Percentiles rank a stretch among this genome's conserved stretches.
Conservation (phyloP, 1,284 basidiomycete genomes). For the Paramarasmius palmivorus region DNA sequence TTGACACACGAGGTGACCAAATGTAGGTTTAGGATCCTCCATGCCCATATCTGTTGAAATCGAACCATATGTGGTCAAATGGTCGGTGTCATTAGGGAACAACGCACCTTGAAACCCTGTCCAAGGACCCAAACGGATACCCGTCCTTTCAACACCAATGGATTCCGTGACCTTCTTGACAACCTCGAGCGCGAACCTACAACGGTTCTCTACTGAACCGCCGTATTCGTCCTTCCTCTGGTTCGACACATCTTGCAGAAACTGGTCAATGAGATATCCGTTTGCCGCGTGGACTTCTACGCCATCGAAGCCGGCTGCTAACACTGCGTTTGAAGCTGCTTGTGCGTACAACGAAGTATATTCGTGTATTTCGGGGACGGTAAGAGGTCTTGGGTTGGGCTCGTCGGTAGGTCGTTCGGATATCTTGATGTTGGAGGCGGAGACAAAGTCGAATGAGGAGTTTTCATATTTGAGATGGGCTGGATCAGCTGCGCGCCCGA, state of each 20-base stretch:
- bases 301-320: constrained; percentile 30
- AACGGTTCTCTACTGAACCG: constrained; percentile 43
- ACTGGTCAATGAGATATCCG: constrained; percentile 45
- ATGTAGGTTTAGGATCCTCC: too few species aligned
- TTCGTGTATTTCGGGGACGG: constrained; percentile 40
- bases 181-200: constrained; percentile 44
- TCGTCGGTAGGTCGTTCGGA: neutral
- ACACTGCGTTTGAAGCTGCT: constrained; percentile 43
- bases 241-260: constrained; percentile 44
- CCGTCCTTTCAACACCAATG: constrained; percentile 33
- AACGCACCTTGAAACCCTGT: neutral
- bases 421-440: constrained; percentile 43
- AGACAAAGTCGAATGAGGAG: constrained; percentile 25
- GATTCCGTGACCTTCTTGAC: constrained; percentile 32
- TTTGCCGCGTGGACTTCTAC: constrained; percentile 42
- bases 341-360: constrained; percentile 36
- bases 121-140: constrained; percentile 44
- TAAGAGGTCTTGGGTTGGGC: constrained; percentile 33
- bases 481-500: constrained; percentile 21
- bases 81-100: too few species aligned
- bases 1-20: too few species aligned
- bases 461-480: constrained; percentile 12
- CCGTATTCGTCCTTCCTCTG: constrained; percentile 57
- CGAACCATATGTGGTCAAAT: too few species aligned
- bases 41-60: too few species aligned